Evolutionary conservation across 163 green algal genomes (phyloP).

Genomic region (Chlorella variabilis): DNA sequence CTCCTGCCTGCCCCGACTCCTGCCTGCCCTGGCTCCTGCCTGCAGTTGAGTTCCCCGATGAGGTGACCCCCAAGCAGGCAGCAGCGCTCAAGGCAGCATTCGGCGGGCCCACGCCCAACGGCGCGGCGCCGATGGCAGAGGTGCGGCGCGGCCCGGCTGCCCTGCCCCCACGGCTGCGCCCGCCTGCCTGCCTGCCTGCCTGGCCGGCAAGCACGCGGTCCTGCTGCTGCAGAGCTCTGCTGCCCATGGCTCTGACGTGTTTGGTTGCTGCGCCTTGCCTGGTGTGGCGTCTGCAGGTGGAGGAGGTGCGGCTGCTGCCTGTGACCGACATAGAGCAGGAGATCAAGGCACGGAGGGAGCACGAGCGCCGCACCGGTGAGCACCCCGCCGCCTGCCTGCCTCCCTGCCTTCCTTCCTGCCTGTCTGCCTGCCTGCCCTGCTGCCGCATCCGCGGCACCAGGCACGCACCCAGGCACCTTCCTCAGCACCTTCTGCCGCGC

Average conservation of each 20-base stretch:
- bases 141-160: too few species aligned
- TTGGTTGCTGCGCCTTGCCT: neutral
- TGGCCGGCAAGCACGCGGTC: too few species aligned
- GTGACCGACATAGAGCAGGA: slow-evolving; percentile 89
- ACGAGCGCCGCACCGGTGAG: slow-evolving; percentile 48
- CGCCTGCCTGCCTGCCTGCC: too few species aligned
- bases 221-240: too few species aligned
- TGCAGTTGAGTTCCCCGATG: slow-evolving; percentile 86
- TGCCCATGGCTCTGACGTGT: too few species aligned
- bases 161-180: too few species aligned
- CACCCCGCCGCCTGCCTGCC: neutral
- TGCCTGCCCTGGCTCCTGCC: too few species aligned
- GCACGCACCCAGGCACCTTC: too few species aligned
- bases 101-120: slow-evolving; percentile 44
- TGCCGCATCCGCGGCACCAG: too few species aligned
- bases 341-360: slow-evolving; percentile 73
- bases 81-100: slow-evolving; percentile 55
- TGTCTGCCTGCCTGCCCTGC: neutral
- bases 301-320: slow-evolving; percentile 62
- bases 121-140: slow-evolving; percentile 41
- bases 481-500: too few species aligned
- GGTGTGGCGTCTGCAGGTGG: slow-evolving; percentile 47
- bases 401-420: neutral
- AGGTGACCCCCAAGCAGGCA: slow-evolving; percentile 56
- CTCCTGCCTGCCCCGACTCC: too few species aligned